Conservation (phyloP, 768 basidiomycete genomes). For the Mycena kentingensis region DNA sequence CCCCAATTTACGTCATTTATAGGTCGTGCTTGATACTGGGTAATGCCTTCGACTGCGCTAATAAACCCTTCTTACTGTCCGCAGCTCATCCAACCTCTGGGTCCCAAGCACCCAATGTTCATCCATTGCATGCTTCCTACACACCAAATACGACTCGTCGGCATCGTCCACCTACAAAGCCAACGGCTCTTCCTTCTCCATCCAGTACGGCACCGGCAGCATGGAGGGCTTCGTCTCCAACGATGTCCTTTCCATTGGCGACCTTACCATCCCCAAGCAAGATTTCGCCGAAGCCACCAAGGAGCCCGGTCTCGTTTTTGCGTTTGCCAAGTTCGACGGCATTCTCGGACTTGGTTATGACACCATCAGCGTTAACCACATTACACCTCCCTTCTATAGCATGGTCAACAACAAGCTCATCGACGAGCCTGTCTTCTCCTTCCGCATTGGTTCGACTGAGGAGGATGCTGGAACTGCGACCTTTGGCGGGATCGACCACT, state of each 20-base stretch:
- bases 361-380: slow-evolving; percentile 92
- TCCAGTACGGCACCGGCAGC: slow-evolving; percentile 93
- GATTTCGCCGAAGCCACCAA: slow-evolving; percentile 95
- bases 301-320: slow-evolving; percentile 96
- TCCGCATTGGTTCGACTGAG: slow-evolving; percentile 87
- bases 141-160: slow-evolving; percentile 84
- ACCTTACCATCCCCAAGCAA: slow-evolving; percentile 69
- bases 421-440: slow-evolving; percentile 88
- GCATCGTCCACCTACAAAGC: slow-evolving; percentile 83
- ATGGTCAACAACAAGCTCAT: slow-evolving; percentile 85
- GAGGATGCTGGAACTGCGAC: slow-evolving; percentile 87
- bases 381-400: slow-evolving; percentile 91
- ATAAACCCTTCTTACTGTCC: not conserved
- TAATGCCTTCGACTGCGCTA: slow-evolving; percentile 35
- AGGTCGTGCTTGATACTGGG: slow-evolving; percentile 95
- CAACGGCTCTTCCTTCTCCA: slow-evolving; percentile 87
- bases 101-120: slow-evolving; percentile 81
- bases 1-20: slow-evolving; percentile 56
- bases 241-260: slow-evolving; percentile 80
- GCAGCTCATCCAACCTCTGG: slow-evolving; percentile 92
- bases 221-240: slow-evolving; percentile 95
- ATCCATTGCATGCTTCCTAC: slow-evolving; percentile 92
- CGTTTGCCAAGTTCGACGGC: slow-evolving; percentile 81
- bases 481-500: slow-evolving; percentile 86
- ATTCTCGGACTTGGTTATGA: slow-evolving; percentile 75